Evolutionary conservation across 495 filamentous ascomycete species (phyloP), one percentile per base, ranked within the genome.

Genomic region (Penicillium macrosclerotiorum): DNA sequence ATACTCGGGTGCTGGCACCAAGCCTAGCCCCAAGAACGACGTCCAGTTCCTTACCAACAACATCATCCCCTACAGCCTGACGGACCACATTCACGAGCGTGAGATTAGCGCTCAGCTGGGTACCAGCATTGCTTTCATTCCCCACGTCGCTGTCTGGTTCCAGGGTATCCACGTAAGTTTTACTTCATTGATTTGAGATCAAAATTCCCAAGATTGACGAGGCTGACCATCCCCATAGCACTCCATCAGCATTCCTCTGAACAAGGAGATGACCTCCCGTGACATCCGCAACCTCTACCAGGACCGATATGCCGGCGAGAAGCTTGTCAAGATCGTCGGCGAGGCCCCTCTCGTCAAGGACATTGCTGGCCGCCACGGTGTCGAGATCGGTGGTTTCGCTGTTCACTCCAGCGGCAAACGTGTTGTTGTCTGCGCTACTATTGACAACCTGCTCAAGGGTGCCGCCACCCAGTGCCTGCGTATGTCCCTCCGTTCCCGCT

Each of bases 121-220:
- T 33, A 75, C 73, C 14, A 74, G 81, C 32, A 81, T 96, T 18
- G 88, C 88, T 5, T 98, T 98, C 62, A 84, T 94, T 45, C 93
- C 93, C 25, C 93, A 98, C 64, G 93, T 98, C 14, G 91, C 91
- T 13, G 81, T 86, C 18, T 97, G 93, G 93, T 98, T 98, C 80
- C 89, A 94, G 66, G 93, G 93, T 40, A 98, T 98, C 56, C 85
- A 83, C 50, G 71, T 74, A 69, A 51, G 71, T 65, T 19, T 23
- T 52, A 30, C n/a, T n/a, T n/a, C n/a, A n/a, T n/a, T n/a, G n/a
- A n/a, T n/a, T n/a, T n/a, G n/a, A n/a, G n/a, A n/a, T 13, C 6
- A 18, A 19, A 37, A 16, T 34, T 11, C 24, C 24, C 33, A 18
- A 13, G 14, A 18, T 13, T 19, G 2, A 23, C 33, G 18, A 17